Evolutionary conservation across 1,139 yeast species (phyloP), one percentile per base, ranked within the genome.

Genomic region (Candida tropicalis): DNA sequence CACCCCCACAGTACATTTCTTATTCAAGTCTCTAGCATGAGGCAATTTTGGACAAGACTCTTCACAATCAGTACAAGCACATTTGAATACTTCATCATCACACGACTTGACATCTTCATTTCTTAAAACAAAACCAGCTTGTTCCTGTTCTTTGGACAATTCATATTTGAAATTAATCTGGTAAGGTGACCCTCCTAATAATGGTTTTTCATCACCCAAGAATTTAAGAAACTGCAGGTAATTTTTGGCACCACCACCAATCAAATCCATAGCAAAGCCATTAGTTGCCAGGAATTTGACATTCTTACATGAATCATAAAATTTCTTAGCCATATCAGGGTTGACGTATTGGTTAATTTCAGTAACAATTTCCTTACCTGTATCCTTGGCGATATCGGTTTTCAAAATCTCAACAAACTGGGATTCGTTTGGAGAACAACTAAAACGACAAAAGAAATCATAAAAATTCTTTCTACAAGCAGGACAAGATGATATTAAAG

Each of bases 191-290:
- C 98, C 98, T 0, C 98, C 98, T 5, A 93, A 69, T 50, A 88
- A 55, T 0, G 98, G 98, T 59, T 91, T 91, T 54, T 90, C 95
- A 59, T 91, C 98, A 5, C 98, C 98, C 45, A 93, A 65, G 58
- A 91, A 93, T 63, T 89, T 87, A 53, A 93, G 69, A 59, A 93
- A 93, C 42, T 81, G 81, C 35, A 70, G 58, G 58, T 79, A 87
- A 56, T 83, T 80, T 46, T 74, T 76, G 2, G 98, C 98, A 0
- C 98, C 98, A 8, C 99, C 99, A 5, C 99, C 99, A 40, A 93
- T 85, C 40, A 93, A 74, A 59, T 93, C 98, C 97, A 93, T 90
- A 7, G 97, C 98, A 56, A 79, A 87, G 2, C 98, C 97, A 63
- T 91, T 91, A 8, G 98, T 90, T 5, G 97, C 97, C 3, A 93